Evolutionary conservation across 495 filamentous ascomycete species (phyloP).

Genomic region (Xylaria flabelliformis): DNA sequence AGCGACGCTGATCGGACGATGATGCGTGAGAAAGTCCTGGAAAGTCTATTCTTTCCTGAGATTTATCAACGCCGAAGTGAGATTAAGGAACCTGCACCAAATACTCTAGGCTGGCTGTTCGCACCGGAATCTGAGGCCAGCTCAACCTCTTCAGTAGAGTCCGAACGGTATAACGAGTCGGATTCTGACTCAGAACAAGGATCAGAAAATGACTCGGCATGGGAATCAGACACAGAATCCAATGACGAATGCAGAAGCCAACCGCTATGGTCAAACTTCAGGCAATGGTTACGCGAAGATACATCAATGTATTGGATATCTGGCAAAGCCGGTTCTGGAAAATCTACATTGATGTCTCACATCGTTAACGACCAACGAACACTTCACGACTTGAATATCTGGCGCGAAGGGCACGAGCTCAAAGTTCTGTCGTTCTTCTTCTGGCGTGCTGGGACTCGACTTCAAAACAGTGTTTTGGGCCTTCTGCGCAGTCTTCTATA

Average conservation of each 20-base stretch:
- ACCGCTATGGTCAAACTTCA: slow-evolving; percentile 1
- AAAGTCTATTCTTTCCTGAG: slow-evolving; percentile 10
- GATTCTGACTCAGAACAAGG: no score
- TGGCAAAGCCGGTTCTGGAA: slow-evolving; percentile 29
- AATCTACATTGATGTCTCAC: slow-evolving; percentile 27
- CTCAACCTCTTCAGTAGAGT: no score
- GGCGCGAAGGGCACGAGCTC: slow-evolving; percentile 34
- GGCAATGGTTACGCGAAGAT: slow-evolving; percentile 18
- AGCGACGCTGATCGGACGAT: background rate
- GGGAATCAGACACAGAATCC: no score
- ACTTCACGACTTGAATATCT: slow-evolving; percentile 16
- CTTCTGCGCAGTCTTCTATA: slow-evolving; percentile 15
- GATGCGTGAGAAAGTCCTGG: background rate
- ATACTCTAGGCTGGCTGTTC: slow-evolving; percentile 4
- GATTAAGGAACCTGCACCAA: slow-evolving; percentile 13
- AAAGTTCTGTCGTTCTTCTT: slow-evolving; percentile 47
- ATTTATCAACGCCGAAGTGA: background rate
- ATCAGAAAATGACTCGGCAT: no score
- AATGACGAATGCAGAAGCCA: no score
- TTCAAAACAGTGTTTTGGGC: slow-evolving; percentile 41
- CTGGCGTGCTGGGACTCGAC: slow-evolving; percentile 43
- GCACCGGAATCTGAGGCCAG: background rate
- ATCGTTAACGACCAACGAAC: slow-evolving; percentile 18
- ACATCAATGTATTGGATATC: slow-evolving; percentile 23
- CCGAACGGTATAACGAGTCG: no score